Conservation (phyloP, 371 early-diverging fungal species). For the Basidiobolus meristosporus region DNA sequence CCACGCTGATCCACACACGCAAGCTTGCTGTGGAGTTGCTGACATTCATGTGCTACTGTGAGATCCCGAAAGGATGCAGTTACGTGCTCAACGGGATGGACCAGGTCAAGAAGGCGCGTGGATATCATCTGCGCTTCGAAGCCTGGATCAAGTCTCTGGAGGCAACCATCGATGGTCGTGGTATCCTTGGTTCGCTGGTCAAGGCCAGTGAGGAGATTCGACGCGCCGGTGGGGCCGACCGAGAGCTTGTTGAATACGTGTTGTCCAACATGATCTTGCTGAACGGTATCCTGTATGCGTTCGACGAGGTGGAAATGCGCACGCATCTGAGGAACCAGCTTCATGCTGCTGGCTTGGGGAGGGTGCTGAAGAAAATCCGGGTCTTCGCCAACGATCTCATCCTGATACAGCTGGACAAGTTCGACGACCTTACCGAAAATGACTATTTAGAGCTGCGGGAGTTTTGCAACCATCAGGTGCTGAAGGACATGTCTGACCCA, state of each 20-base stretch:
- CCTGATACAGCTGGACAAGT: slow-evolving; percentile 49
- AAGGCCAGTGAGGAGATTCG: slow-evolving; percentile 52
- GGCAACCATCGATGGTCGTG: slow-evolving; percentile 50
- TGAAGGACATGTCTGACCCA: slow-evolving; percentile 64
- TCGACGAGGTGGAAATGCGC: slow-evolving; percentile 28
- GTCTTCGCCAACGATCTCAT: slow-evolving; percentile 46
- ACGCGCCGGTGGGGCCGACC: slow-evolving; percentile 34
- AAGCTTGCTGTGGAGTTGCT: slow-evolving; percentile 63
- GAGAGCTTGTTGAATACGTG: slow-evolving; percentile 54
- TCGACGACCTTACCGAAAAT: slow-evolving; percentile 50
- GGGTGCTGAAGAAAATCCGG: slow-evolving; percentile 39
- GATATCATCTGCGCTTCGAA: slow-evolving; percentile 24
- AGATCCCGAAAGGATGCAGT: slow-evolving; percentile 56
- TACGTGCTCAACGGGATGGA: slow-evolving; percentile 38
- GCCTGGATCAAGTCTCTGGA: slow-evolving; percentile 52
- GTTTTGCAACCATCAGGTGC: slow-evolving; percentile 46
- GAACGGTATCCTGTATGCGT: neutral
- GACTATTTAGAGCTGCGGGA: slow-evolving; percentile 62
- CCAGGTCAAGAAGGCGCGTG: neutral
- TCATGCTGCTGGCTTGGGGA: slow-evolving; percentile 43
- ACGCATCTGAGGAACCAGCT: slow-evolving; percentile 63
- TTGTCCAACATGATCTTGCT: slow-evolving; percentile 11
- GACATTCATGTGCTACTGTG: slow-evolving; percentile 65
- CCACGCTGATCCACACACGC: slow-evolving; percentile 55
- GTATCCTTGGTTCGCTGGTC: slow-evolving; percentile 60